phyloP scores from a whole-genome alignment of 2,329 filamentous ascomycete genomes.

The Colletotrichum sidae region DNA sequence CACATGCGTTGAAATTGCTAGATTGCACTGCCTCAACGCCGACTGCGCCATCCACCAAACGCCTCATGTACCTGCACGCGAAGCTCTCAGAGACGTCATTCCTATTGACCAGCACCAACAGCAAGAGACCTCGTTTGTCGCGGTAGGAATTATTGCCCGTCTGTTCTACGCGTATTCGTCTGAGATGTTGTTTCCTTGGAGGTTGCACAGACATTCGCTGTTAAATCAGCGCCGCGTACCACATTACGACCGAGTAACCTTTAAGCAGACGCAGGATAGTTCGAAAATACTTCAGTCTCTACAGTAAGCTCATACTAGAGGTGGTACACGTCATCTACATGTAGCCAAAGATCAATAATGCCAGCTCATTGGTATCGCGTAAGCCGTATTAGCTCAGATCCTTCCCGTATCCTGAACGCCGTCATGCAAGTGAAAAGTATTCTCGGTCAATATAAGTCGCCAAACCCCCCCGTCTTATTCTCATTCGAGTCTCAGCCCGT shows the following conservation, averaged over 20 bases:
- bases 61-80: too few relatives aligned
- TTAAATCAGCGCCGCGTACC: not conserved
- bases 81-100: too few relatives aligned
- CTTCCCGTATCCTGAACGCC: constrained; percentile 24
- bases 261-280: not conserved
- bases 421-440: constrained; percentile 7
- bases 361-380: constrained; percentile 35
- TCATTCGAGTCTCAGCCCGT: constrained; percentile 60
- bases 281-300: constrained; percentile 28
- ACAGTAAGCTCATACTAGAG: constrained; percentile 10
- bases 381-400: constrained; percentile 4
- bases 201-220: too few relatives aligned
- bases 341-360: constrained; percentile 29
- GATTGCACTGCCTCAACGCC: not conserved
- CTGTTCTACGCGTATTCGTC: too few relatives aligned
- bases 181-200: too few relatives aligned
- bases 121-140: too few relatives aligned
- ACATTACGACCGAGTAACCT: too few relatives aligned
- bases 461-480: not conserved
- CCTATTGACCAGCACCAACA: too few relatives aligned
- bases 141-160: too few relatives aligned
- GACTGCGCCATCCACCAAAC: not conserved
- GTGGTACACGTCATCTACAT: constrained; percentile 19
- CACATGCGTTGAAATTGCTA: not conserved
- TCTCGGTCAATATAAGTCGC: not conserved